phyloP scores from a whole-genome alignment of 2,329 filamentous ascomycete species.

The Byssoonygena ceratinophila region DNA sequence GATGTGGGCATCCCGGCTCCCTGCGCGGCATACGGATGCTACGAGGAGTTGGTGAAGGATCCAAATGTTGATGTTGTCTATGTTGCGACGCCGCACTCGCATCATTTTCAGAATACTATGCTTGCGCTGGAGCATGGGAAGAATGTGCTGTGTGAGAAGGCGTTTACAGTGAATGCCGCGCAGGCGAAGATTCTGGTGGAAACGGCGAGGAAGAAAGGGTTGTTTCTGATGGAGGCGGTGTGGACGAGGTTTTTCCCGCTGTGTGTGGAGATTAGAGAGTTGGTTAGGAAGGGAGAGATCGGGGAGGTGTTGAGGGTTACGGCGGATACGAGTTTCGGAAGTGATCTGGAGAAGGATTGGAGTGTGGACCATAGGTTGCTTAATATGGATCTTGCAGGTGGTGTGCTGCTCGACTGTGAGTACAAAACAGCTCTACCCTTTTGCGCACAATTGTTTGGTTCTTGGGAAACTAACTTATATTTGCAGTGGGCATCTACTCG shows the following conservation, averaged over 20 bases:
- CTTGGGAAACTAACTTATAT: background rate
- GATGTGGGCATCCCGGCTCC: slow-evolving; percentile 57
- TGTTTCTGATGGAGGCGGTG: slow-evolving; percentile 77
- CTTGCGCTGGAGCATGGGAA: slow-evolving; percentile 75
- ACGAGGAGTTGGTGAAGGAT: slow-evolving; percentile 69
- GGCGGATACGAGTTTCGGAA: slow-evolving; percentile 53
- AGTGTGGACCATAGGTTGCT: slow-evolving; percentile 64
- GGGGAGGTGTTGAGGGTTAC: slow-evolving; percentile 48
- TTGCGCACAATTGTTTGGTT: too few species aligned
- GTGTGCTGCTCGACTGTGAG: slow-evolving; percentile 61
- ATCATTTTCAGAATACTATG: slow-evolving; percentile 86
- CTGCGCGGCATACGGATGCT: slow-evolving; percentile 66
- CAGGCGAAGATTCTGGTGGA: slow-evolving; percentile 64
- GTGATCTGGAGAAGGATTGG: slow-evolving; percentile 49
- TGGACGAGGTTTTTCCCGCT: slow-evolving; percentile 86
- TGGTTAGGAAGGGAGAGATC: slow-evolving; percentile 50
- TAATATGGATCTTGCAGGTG: slow-evolving; percentile 71
- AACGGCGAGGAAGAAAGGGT: slow-evolving; percentile 59
- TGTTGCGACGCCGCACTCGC: slow-evolving; percentile 80
- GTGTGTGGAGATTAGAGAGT: slow-evolving; percentile 54
- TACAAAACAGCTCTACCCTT: too few species aligned
- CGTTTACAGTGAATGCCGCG: slow-evolving; percentile 71
- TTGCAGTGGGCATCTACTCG: slow-evolving; percentile 65
- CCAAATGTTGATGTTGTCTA: slow-evolving; percentile 75
- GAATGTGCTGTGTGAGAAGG: slow-evolving; percentile 83